A percentile compares a stretch with the other conserved stretches of the same genome.
These are phyloP conservation scores for Penicillium dipodomyicola DNA, from an alignment of 495 filamentous ascomycete species.

Conservation along the genomic window DNA sequence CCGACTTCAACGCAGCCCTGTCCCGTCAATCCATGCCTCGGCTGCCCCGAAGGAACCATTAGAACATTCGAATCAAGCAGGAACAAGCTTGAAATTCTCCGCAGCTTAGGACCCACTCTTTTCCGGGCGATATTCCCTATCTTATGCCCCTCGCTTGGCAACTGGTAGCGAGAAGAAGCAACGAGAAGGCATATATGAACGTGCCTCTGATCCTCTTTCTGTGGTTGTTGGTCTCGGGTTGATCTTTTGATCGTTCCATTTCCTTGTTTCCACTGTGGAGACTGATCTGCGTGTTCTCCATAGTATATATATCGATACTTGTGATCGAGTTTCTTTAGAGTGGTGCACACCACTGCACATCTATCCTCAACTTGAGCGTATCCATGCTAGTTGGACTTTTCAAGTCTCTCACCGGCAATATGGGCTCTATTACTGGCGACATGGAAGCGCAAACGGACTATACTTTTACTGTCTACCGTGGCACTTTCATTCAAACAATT, in stretches of 20 bases:
- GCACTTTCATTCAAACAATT: constrained; percentile 41
- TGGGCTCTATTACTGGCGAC: constrained; percentile 1
- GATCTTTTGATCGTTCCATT: neutral
- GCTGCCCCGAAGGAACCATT: no score
- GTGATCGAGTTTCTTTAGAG: neutral
- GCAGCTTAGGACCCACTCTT: neutral
- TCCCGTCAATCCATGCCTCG: no score
- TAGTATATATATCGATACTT: neutral
- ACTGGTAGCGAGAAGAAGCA: neutral
- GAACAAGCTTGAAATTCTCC: neutral
- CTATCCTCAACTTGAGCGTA: neutral
- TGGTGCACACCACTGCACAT: neutral
- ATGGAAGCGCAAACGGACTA: neutral
- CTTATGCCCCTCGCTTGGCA: neutral
- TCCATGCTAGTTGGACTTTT: neutral
- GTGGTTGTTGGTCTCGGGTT: neutral
- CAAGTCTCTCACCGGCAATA: neutral
- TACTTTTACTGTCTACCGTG: constrained; percentile 33
- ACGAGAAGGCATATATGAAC: neutral
- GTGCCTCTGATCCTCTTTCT: neutral
- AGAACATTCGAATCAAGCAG: neutral
- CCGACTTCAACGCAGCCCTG: neutral
- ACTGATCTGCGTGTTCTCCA: neutral
- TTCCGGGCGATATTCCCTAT: neutral
- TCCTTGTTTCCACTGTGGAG: constrained; percentile 2